A percentile compares a stretch with the other conserved stretches of the same genome.
These are phyloP conservation scores for Phaeolepiota aurea DNA, from an alignment of 768 basidiomycete genomes.

Conservation along the genomic window DNA sequence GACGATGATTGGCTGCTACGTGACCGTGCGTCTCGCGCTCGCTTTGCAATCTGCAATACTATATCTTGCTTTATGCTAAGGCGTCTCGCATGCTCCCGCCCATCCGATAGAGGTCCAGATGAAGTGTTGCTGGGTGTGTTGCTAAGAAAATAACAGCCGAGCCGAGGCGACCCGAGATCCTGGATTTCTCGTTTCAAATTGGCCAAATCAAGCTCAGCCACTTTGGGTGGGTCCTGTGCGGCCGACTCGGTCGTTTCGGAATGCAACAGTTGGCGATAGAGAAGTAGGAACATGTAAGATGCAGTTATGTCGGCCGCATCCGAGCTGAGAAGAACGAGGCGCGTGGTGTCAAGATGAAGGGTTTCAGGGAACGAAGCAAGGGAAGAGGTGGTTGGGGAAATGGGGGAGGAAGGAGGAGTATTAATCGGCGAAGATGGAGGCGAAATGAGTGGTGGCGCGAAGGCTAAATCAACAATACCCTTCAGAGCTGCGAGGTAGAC, in stretches of 20 bases:
- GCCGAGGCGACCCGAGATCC: constrained; percentile 54
- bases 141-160: constrained; percentile 50
- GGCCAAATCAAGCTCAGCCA: constrained; percentile 46
- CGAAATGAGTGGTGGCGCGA: constrained; percentile 34
- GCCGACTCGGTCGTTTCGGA: constrained; percentile 31
- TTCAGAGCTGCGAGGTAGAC: constrained; percentile 48
- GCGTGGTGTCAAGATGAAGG: constrained; percentile 68
- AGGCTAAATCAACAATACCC: constrained; percentile 59
- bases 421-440: constrained; percentile 22
- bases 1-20: constrained; percentile 9
- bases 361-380: constrained; percentile 53
- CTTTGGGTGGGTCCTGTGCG: constrained; percentile 22
- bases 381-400: constrained; percentile 19
- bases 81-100: constrained; percentile 44
- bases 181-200: constrained; percentile 69
- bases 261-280: constrained; percentile 68
- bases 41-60: constrained; percentile 67
- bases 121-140: constrained; percentile 14
- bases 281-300: constrained; percentile 73
- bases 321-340: constrained; percentile 53
- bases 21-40: constrained; percentile 42
- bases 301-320: constrained; percentile 72
- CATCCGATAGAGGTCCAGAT: constrained; percentile 10
- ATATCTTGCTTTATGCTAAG: constrained; percentile 51
- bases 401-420: constrained; percentile 10